A percentile compares a stretch with the other conserved stretches of the same genome.
phyloP scores from a whole-genome alignment of 2,329 filamentous ascomycete genomes.

The Fusarium sp. region DNA sequence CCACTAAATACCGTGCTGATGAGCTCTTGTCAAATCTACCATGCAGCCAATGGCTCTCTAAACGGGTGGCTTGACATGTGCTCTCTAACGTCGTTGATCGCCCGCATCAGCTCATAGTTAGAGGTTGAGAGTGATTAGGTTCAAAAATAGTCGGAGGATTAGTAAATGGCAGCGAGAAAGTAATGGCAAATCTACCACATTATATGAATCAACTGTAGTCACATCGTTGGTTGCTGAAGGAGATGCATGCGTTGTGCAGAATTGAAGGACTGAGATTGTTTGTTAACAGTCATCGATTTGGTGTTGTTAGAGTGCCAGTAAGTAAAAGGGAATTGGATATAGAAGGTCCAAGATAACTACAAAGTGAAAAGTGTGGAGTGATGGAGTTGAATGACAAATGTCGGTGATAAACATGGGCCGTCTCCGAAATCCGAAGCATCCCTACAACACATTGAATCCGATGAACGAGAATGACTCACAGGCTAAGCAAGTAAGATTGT shows the following conservation, averaged over 20 bases:
- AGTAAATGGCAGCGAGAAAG: constrained; percentile 4
- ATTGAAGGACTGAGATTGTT: not conserved
- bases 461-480: constrained; percentile 35
- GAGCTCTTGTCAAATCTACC: not conserved
- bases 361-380: constrained; percentile 23
- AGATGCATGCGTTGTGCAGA: not conserved
- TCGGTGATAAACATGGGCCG: constrained; percentile 30
- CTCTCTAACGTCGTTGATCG: not conserved
- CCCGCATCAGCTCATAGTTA: not conserved
- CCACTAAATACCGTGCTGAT: not conserved
- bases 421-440: constrained; percentile 37
- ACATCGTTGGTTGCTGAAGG: not conserved
- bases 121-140: not conserved
- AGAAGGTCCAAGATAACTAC: not conserved
- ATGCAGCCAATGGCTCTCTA: not conserved
- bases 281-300: not conserved
- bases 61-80: not conserved
- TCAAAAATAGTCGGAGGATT: not conserved
- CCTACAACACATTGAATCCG: constrained; percentile 6
- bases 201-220: not conserved
- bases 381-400: constrained; percentile 40
- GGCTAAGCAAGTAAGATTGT: constrained; percentile 2
- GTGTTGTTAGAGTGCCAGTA: not conserved
- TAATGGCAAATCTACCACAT: not conserved
- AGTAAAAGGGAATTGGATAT: not conserved